phyloP scores from a whole-genome alignment of 345 rosid genomes.

The Populus davidiana region DNA sequence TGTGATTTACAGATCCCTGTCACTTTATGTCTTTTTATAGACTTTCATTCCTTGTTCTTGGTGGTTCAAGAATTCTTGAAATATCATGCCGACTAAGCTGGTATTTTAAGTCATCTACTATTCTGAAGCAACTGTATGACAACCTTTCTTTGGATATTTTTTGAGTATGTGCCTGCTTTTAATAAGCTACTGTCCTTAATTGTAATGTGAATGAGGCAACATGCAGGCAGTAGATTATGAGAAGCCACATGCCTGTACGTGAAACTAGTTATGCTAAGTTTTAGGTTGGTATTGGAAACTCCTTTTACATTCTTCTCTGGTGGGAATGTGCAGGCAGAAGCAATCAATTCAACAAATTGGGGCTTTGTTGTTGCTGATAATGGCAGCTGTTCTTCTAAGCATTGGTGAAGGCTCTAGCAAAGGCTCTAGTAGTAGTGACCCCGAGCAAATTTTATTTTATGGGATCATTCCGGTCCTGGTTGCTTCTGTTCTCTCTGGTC shows the following conservation, averaged over 20 bases:
- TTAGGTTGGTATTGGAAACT: background rate
- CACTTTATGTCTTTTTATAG: background rate
- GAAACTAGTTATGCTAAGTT: background rate
- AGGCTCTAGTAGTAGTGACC: constrained; percentile 42
- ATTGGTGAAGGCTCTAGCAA: constrained; percentile 92
- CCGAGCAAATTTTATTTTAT: constrained; percentile 69
- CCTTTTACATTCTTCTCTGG: constrained; percentile 10
- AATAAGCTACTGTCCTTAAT: background rate
- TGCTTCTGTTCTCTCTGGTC: constrained; percentile 96
- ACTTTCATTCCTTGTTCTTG: background rate
- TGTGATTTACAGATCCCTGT: background rate
- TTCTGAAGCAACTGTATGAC: background rate
- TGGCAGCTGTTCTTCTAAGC: constrained; percentile 90
- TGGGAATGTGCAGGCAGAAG: constrained; percentile 62
- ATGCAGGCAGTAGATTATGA: background rate
- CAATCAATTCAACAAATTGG: constrained; percentile 88
- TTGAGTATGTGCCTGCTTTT: background rate
- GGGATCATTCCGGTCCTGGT: constrained; percentile 91
- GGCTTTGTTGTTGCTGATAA: constrained; percentile 75
- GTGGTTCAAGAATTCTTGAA: background rate
- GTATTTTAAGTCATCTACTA: background rate
- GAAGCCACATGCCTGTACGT: background rate
- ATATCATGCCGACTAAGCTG: background rate
- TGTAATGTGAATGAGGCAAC: background rate
- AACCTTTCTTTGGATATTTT: background rate